A percentile compares a stretch with the other conserved stretches of the same genome.
Evolutionary conservation across 331 rosid genomes (phyloP).

Genomic region (Quercus lobata): DNA sequence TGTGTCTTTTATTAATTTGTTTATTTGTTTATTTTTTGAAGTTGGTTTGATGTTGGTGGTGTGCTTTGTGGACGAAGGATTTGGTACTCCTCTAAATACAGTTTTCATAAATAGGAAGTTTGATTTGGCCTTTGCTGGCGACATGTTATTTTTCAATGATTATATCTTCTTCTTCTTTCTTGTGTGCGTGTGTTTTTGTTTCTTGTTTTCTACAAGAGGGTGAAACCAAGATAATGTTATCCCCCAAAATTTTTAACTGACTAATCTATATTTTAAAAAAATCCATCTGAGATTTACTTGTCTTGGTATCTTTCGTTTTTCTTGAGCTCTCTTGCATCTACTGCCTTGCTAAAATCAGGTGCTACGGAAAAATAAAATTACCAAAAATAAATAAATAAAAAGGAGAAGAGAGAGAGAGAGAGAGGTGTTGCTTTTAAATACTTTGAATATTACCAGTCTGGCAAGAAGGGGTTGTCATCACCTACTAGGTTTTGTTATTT

Average conservation of each 20-base stretch:
- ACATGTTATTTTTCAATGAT: not conserved
- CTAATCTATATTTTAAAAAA: not conserved
- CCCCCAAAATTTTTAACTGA: not conserved
- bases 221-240: not conserved
- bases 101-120: not conserved
- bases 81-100: not conserved
- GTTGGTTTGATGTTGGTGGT: constrained; percentile 23
- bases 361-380: not conserved
- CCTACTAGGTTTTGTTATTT: not conserved
- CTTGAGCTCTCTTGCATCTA: not conserved
- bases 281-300: too few relatives aligned
- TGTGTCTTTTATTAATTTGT: constrained; percentile 9
- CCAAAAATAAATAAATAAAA: not conserved
- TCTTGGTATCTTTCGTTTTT: not conserved
- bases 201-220: not conserved
- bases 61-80: constrained; percentile 7
- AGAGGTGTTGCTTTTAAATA: too few relatives aligned
- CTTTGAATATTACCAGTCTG: too few relatives aligned
- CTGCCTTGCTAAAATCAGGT: not conserved
- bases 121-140: not conserved
- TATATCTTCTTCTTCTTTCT: too few relatives aligned
- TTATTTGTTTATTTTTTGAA: constrained; percentile 3
- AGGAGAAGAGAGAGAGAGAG: too few relatives aligned
- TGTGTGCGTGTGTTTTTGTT: not conserved
- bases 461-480: not conserved